Evolutionary conservation across 345 rosid species (phyloP).

Genomic region (Corchorus capsularis): DNA sequence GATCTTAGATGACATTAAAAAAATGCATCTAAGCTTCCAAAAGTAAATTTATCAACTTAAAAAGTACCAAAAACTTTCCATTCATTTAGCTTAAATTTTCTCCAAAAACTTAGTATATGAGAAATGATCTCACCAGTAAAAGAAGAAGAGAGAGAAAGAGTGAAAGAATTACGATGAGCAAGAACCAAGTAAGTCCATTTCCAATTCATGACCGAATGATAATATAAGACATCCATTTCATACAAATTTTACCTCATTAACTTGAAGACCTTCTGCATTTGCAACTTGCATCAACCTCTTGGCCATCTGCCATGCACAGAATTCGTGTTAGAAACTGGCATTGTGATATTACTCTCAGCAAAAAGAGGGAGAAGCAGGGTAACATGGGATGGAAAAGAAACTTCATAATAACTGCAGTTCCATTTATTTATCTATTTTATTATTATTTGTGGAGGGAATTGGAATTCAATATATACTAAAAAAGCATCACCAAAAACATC

Average conservation of each 20-base stretch:
- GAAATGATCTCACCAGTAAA: neutral
- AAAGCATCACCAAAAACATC: neutral
- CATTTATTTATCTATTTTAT: neutral
- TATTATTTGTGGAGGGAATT: neutral
- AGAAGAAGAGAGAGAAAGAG: neutral
- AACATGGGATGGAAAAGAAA: neutral
- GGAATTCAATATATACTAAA: neutral
- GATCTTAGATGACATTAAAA: neutral
- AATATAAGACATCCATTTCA: neutral
- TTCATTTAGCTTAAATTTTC: neutral
- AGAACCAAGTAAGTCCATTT: neutral
- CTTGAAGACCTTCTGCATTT: conserved; percentile 80
- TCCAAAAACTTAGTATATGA: neutral
- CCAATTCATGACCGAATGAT: neutral
- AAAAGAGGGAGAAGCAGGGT: neutral
- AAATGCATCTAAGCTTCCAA: neutral
- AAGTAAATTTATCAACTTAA: neutral
- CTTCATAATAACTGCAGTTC: neutral
- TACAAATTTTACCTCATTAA: conserved; percentile 55
- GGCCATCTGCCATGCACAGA: conserved; percentile 70
- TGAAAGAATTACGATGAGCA: neutral
- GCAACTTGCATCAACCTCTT: conserved; percentile 90
- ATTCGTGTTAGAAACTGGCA: conserved; percentile 24
- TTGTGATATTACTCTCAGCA: neutral
- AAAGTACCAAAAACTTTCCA: neutral